Conservation (phyloP, 176 grass and related monocot genomes). For the Eleusine indica region DNA sequence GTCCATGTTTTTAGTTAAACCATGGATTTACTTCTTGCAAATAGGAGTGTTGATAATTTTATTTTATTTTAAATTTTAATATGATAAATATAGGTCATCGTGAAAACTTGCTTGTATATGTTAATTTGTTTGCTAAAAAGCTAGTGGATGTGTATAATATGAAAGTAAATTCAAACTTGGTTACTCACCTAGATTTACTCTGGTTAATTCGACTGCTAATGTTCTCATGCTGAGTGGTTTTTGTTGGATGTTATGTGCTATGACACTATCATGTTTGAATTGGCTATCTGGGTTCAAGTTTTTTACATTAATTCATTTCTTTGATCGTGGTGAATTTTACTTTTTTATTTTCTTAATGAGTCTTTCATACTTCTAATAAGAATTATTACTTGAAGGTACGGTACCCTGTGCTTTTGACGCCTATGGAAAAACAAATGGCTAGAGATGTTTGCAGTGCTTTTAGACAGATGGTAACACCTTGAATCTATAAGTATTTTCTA, state of each 20-base stretch:
- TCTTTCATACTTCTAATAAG: conserved; percentile 8
- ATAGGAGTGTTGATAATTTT: background rate
- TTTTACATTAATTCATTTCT: conserved; percentile 1
- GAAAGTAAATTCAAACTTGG: background rate
- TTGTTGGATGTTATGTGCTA: conserved; percentile 14
- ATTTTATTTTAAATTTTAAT: conserved; percentile 18
- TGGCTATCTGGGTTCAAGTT: background rate
- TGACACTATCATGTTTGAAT: conserved; percentile 22
- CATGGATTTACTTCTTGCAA: conserved; percentile 6
- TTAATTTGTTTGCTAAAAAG: background rate
- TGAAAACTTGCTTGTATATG: conserved; percentile 17
- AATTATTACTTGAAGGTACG: conserved; percentile 71
- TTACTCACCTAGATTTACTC: background rate
- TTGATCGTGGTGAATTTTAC: conserved; percentile 1
- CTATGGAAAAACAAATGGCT: conserved; percentile 96
- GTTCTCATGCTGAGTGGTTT: conserved; percentile 9
- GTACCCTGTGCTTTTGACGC: conserved; percentile 94
- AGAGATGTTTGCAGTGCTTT: conserved; percentile 93
- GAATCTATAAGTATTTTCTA: background rate
- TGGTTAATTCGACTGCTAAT: conserved; percentile 20
- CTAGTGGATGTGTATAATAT: background rate
- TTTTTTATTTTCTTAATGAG: background rate
- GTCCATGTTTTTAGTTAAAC: conserved; percentile 13
- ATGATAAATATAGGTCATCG: background rate
- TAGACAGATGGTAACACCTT: conserved; percentile 73